Base-by-base conservation (phyloP, 768 basidiomycete species). In the Plicaturopsis crispa region DNA sequence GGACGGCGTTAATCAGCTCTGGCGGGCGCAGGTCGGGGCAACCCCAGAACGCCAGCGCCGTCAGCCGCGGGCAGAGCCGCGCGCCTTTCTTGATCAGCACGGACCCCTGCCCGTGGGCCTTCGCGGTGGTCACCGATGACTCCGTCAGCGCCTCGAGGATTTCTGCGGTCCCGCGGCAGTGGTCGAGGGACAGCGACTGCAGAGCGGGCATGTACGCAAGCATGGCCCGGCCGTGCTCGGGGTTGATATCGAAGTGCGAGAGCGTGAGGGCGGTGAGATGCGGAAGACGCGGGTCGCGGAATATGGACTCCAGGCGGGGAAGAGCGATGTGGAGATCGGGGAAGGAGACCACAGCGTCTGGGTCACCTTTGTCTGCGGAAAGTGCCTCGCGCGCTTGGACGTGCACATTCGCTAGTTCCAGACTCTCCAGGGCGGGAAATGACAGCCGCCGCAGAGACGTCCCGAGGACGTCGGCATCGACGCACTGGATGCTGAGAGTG, bases 271-370 rank as follows among this genome's bases (percentile, higher is more conserved):
- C 63, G 21, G 72, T 71, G 24, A 79, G 58, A 39, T 59, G 48
- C 3, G 61, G 66, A 20, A 77, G 64, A 35, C 73, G 73, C 5
- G 75, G 74, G 53, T 78, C 73, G 38, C 69, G 68, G 50, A 78
- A 73, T 40, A 79, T 59, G 24, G 58, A 65, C 52, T 75, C 72
- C 20, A 73, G 61, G 21, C 67, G 63, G 26, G 71, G 70, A 38
- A 78, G 55, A 5, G 48, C n/a, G n/a, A n/a, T n/a, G n/a, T n/a
- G n/a, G n/a, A n/a, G n/a, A n/a, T n/a, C n/a, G n/a, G n/a, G n/a
- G n/a, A n/a, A 39, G 4, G n/a, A n/a, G n/a, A n/a, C n/a, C n/a
- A n/a, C n/a, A n/a, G n/a, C n/a, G n/a, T 59, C 39, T 6, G 41
- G 10, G 14, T 33, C 41, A 26, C 13, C 17, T 38, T 42, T 30